A percentile compares a stretch with the other conserved stretches of the same genome.
Conservation (phyloP, 768 basidiomycete genomes). For the Gloeostereum incarnatum region DNA sequence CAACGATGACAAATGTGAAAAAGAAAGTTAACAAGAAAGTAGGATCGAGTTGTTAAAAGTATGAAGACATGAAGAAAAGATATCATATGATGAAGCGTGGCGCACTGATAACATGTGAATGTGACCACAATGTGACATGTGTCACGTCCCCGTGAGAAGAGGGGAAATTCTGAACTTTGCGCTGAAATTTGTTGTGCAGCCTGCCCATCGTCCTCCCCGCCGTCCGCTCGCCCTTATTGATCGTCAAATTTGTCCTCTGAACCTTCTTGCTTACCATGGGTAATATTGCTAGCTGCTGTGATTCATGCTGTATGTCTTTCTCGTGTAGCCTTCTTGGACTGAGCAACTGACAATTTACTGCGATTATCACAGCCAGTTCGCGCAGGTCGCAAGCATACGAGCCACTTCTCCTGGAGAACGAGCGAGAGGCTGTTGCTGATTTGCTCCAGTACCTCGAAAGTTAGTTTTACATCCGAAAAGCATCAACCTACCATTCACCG, state of each 20-base stretch:
- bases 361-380: slow-evolving; percentile 48
- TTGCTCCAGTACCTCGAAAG: slow-evolving; percentile 97
- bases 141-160: too few relatives aligned
- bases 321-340: slow-evolving; percentile 6
- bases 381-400: slow-evolving; percentile 83
- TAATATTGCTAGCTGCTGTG: slow-evolving; percentile 72
- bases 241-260: background rate
- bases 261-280: slow-evolving; percentile 40
- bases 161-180: too few relatives aligned
- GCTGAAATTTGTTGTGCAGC: too few relatives aligned
- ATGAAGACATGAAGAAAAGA: too few relatives aligned
- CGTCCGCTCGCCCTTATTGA: background rate
- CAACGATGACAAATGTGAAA: too few relatives aligned
- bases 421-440: slow-evolving; percentile 97
- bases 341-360: slow-evolving; percentile 13
- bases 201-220: background rate
- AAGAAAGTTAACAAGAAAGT: too few relatives aligned
- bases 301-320: slow-evolving; percentile 61
- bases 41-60: too few relatives aligned
- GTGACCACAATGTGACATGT: too few relatives aligned
- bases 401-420: slow-evolving; percentile 81
- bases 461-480: slow-evolving; percentile 27
- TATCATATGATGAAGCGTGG: too few relatives aligned
- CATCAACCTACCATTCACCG: slow-evolving; percentile 4
- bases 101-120: too few relatives aligned